Evolutionary conservation across 2,329 filamentous ascomycete genomes (phyloP).

Genomic region (Beauveria asiatica): DNA sequence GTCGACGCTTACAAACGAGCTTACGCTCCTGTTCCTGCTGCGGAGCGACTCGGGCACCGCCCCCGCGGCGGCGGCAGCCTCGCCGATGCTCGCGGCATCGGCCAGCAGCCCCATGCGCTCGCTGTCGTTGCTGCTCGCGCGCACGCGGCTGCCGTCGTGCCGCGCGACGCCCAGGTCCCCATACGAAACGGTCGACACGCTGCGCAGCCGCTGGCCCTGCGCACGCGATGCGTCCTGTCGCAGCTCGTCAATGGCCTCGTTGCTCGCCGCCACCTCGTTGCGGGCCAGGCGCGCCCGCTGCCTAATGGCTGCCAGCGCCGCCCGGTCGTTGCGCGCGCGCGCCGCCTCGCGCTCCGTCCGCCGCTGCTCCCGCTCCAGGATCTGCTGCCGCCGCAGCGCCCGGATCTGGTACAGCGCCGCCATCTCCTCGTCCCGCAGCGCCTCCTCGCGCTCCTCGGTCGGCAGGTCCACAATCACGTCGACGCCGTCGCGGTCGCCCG

Average conservation of each 20-base stretch:
- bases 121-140: slow-evolving; percentile 65
- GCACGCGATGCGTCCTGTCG: slow-evolving; percentile 47
- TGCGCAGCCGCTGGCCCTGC: slow-evolving; percentile 52
- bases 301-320: slow-evolving; percentile 59
- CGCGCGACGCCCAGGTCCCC: slow-evolving; percentile 66
- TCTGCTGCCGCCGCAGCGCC: slow-evolving; percentile 63
- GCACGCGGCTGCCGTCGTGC: slow-evolving; percentile 67
- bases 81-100: slow-evolving; percentile 56
- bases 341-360: slow-evolving; percentile 63
- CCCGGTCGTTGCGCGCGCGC: slow-evolving; percentile 58
- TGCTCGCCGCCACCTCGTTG: slow-evolving; percentile 29
- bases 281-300: slow-evolving; percentile 42
- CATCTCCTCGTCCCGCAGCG: slow-evolving; percentile 81
- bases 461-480: slow-evolving; percentile 85
- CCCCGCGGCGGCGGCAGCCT: slow-evolving; percentile 25
- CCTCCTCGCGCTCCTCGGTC: slow-evolving; percentile 69
- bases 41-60: slow-evolving; percentile 23
- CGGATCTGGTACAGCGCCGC: slow-evolving; percentile 86
- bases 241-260: slow-evolving; percentile 52
- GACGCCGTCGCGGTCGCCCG: slow-evolving; percentile 86
- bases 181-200: slow-evolving; percentile 69
- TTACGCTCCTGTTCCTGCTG: slow-evolving; percentile 39
- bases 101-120: slow-evolving; percentile 64
- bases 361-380: slow-evolving; percentile 70
- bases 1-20: slow-evolving; percentile 47